Base-by-base conservation (phyloP, 2,329 filamentous ascomycete genomes). In the Knufia petricola region DNA sequence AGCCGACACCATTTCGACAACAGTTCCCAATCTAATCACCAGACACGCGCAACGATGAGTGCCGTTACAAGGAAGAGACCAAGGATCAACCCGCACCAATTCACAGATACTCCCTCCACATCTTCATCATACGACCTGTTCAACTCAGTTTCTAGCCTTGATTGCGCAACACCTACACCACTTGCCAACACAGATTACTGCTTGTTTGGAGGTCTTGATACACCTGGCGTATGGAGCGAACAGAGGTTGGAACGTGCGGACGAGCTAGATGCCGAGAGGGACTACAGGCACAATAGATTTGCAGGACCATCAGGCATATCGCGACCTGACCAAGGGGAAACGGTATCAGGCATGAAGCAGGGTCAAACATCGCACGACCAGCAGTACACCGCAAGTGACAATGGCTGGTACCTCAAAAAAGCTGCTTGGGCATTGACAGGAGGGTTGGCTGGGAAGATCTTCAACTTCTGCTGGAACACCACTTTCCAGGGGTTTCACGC, bases 401-500 rank as follows among this genome's bases (percentile, higher is more conserved):
- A 44, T 19, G 63, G 67, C 31, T 69, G 69, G 66, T 10, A 40
- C 31, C 10, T 48, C 8, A 63, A 67, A 23, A 65, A 61, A 28
- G 60, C 68, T 1, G 65, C 72, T 4, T 64, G 71, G 40, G 66
- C 64, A 26, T 62, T 66, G 3, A 68, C 72, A 2, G 68, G 60
- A 21, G 60, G 59, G 1, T 55, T 64, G n/a, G 63, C 63, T 8
- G 85, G 86, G 15, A 90, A 83, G 60, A 80, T 94, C 0, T 88
- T 87, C 77, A 78, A 88, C 57, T 92, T 95, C 59, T 95, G 89
- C 69, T 85, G 73, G 63, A 69, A 71, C 0, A 79, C 76, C 7
- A 64, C 70, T 3, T 94, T 95, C 60, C 76, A 77, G 48, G 89
- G 89, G 0, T 95, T 95, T 64, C 82, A 89, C 53, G 87, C 89